Base-by-base conservation (phyloP, 2,329 filamentous ascomycete species). In the Alternaria novae-zelandiae region DNA sequence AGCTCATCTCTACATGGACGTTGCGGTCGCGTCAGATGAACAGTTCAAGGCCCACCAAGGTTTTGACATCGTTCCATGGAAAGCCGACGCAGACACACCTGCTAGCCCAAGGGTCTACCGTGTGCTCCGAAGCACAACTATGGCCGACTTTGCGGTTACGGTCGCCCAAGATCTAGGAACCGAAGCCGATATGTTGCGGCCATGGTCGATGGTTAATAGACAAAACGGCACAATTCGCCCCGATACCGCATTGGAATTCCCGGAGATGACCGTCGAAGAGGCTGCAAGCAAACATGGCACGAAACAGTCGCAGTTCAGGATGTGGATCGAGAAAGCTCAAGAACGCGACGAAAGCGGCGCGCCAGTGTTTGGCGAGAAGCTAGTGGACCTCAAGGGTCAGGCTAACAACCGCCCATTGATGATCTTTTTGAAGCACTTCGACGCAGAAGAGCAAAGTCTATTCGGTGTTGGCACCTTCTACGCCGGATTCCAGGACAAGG, bases 161-260 rank as follows among this genome's bases (percentile, higher is more conserved):
- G 86, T 98, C 63, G 94, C 91, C 0, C 81, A 88, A 43, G 91
- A 97, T 60, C 85, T 91, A 54, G 86, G 84, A 0, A 80, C 91
- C 54, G 89, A 94, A 47, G 84, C 90, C 0, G 88, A 89, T 60
- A 87, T 88, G 65, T 82, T 98, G 23, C 89, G 96, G 21, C 87
- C 97, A 17, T 99, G 96, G 96, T 89, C 93, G 58, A 97, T 99
- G 94, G 96, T 99, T 1, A 98, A 97, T 77, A 91, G 96, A 11
- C 96, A 99, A 79, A 99, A 99, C 78, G 97, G 97, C 81, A 99
- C 96, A 0, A 91, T 93, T 41, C 89, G 96, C 17, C 96, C 96
- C 0, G 96, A 99, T 76, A 90, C 93, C 62, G 92, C 94, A 0
- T 89, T 99, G 53, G 88, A 88, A 77, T 94, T 97, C 74, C 82